Base-by-base conservation (phyloP, 768 basidiomycete species). In the Leccinum incarnatum region DNA sequence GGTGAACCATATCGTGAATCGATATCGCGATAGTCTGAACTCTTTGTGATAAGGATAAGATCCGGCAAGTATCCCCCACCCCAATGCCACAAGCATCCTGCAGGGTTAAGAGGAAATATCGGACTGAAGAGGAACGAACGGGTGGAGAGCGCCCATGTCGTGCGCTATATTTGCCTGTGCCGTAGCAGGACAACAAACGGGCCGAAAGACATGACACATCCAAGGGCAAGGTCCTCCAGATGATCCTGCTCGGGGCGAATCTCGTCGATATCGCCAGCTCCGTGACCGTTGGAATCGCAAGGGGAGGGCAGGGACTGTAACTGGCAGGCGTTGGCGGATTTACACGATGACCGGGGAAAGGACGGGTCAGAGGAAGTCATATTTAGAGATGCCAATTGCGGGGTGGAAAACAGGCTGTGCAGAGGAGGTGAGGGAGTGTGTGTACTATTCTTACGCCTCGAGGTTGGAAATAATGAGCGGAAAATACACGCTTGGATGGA, bases 151-250 rank as follows among this genome's bases (percentile, higher is more conserved):
- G 57, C 64, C 85, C 84, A 86, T 87, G 65, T 87, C 86, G 58
- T 88, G 88, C 8, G 86, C 88, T 86, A 89, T 88, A 70, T 90
- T 88, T 2, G 81, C 83, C 56, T 83, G 74, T 0, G 87, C 37
- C 17, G 37, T 40, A 17, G 40, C 88, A 2, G 82, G 84, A 54
- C 79, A 77, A 72, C 88, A 91, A 45, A 91, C 88, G 46, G 68
- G 66, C 40, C 0, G 62, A 65, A 15, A 91, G 77, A 88, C 89
- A 91, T 15, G 90, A 65, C 0, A 85, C 79, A 60, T 88, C 82
- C 4, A 85, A 83, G n/a, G 0, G 88, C 88, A 5, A 92, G 77
- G 50, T 82, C 79, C 56, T 83, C 80, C 54, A 91, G 75, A 69
- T 92, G 89, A 62, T 87, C 85, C 8, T 91, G 74, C 66, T 88